These are phyloP conservation scores for Carex scoparia DNA, from an alignment of 176 grass and related monocot genomes.

Conservation along the genomic window DNA sequence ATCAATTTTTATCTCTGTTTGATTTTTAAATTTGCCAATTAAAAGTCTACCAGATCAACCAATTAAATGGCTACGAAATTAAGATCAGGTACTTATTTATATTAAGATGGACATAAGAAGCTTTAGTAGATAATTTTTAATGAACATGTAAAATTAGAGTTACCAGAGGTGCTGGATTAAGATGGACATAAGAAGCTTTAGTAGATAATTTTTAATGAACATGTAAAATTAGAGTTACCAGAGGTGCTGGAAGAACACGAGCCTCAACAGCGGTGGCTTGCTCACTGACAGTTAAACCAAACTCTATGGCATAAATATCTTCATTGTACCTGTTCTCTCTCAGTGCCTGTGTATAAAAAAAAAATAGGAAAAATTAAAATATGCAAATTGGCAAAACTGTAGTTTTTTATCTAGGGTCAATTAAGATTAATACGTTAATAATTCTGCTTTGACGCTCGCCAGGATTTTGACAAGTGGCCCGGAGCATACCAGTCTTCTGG, in stretches of 20 bases:
- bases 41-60: background rate
- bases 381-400: background rate
- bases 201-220: background rate
- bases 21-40: background rate
- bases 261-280: slow-evolving; percentile 1
- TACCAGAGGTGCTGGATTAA: slow-evolving; percentile 3
- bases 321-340: slow-evolving; percentile 35
- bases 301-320: slow-evolving; percentile 47
- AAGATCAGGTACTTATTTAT: background rate
- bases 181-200: background rate
- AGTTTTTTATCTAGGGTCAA: background rate
- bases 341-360: slow-evolving; percentile 32
- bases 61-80: background rate
- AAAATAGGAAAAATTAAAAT: background rate
- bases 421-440: slow-evolving; percentile 26
- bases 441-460: slow-evolving; percentile 22
- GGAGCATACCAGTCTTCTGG: slow-evolving; percentile 37
- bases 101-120: background rate
- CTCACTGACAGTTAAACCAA: slow-evolving; percentile 40
- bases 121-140: background rate
- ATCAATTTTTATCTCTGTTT: background rate
- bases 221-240: background rate
- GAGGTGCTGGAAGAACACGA: slow-evolving; percentile 5
- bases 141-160: background rate
- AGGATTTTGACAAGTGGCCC: slow-evolving; percentile 33